phyloP scores from a whole-genome alignment of 106 monocot species.

The Triglochin maritima region DNA sequence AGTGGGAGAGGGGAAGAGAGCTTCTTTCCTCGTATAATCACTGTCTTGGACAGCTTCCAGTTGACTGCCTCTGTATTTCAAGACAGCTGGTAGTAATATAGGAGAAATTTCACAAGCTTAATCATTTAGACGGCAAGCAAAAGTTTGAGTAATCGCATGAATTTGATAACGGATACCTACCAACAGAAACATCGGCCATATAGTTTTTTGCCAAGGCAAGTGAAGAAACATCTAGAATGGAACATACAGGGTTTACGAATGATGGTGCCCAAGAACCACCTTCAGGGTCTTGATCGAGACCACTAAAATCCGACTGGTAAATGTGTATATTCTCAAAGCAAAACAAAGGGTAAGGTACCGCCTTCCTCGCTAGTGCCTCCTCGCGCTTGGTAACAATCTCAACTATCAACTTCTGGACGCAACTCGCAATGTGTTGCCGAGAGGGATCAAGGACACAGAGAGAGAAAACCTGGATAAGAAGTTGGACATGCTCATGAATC shows the following conservation, averaged over 20 bases:
- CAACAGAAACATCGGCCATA: constrained; percentile 50
- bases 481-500: constrained; percentile 83
- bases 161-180: constrained; percentile 33
- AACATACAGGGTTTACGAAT: constrained; percentile 32
- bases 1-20: constrained; percentile 53
- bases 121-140: not conserved
- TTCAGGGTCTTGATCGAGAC: constrained; percentile 15
- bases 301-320: constrained; percentile 24
- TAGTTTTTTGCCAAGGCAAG: constrained; percentile 49
- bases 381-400: constrained; percentile 57
- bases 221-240: constrained; percentile 73
- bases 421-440: constrained; percentile 40
- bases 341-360: constrained; percentile 28
- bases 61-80: constrained; percentile 34
- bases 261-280: constrained; percentile 38
- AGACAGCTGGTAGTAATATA: constrained; percentile 30
- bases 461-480: constrained; percentile 79
- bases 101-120: constrained; percentile 2
- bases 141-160: not conserved
- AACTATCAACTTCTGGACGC: constrained; percentile 42
- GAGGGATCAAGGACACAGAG: constrained; percentile 67
- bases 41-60: constrained; percentile 33
- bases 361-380: constrained; percentile 35
- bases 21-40: constrained; percentile 36
- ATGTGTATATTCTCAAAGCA: constrained; percentile 48